These are phyloP conservation scores for Aspergillus incahuasiensis DNA, from an alignment of 495 filamentous ascomycete species.

Conservation along the genomic window DNA sequence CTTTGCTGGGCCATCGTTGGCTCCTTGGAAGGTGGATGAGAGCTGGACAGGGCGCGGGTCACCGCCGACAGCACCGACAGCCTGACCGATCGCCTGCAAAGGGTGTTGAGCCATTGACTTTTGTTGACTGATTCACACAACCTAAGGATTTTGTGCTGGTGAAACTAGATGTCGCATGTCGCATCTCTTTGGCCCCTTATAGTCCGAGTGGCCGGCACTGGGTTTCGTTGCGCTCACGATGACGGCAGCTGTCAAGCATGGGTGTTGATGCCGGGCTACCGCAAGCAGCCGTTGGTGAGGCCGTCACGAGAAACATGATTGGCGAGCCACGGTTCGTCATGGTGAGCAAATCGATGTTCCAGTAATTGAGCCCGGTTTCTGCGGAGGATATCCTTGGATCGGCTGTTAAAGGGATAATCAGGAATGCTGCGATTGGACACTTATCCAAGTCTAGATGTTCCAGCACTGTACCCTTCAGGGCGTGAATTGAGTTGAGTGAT, in stretches of 20 bases:
- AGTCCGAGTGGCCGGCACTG: neutral
- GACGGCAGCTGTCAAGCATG: neutral
- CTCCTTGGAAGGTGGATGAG: constrained; percentile 33
- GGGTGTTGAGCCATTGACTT: neutral
- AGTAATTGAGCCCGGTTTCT: neutral
- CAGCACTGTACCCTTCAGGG: neutral
- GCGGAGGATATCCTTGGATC: neutral
- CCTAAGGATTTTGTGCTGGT: too few relatives aligned
- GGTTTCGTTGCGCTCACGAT: neutral
- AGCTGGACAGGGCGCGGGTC: neutral
- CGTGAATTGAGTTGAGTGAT: neutral
- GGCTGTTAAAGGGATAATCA: neutral
- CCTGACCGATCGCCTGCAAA: neutral
- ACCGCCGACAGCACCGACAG: neutral
- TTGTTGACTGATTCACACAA: too few relatives aligned
- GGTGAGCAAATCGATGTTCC: neutral
- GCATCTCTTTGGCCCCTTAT: neutral
- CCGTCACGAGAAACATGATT: neutral
- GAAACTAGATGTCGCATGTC: too few relatives aligned
- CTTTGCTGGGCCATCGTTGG: constrained; percentile 53
- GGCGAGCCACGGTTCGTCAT: neutral
- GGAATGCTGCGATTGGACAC: neutral
- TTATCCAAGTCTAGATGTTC: neutral
- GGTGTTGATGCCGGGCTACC: too few relatives aligned
- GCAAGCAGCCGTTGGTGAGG: neutral